phyloP scores from a whole-genome alignment of 768 basidiomycete species.

The Lepiota brunneoincarnata region DNA sequence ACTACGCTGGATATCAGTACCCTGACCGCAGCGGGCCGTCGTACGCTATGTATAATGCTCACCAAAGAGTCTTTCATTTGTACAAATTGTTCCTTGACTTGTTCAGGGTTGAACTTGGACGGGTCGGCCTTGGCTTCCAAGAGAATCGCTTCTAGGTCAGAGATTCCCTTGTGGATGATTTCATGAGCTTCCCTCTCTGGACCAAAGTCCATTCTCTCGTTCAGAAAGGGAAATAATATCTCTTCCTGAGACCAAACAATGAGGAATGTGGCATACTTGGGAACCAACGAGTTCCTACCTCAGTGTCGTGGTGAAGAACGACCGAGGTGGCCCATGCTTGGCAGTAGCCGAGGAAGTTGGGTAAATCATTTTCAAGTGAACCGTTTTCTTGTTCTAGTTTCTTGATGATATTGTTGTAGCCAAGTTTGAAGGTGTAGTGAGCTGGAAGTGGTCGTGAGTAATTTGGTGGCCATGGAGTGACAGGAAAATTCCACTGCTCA shows the following conservation, averaged over 20 bases:
- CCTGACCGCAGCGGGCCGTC: too few relatives aligned
- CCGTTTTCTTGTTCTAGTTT: neutral
- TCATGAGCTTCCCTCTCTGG: conserved; percentile 3
- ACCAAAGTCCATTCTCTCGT: conserved; percentile 10
- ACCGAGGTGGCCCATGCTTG: neutral
- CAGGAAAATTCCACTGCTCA: neutral
- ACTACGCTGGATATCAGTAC: neutral
- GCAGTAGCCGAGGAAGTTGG: conserved; percentile 6
- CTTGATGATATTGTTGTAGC: neutral
- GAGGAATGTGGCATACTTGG: neutral
- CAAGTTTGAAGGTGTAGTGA: conserved; percentile 7
- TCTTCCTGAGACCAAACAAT: neutral
- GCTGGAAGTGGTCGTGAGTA: neutral
- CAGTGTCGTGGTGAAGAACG: conserved; percentile 1
- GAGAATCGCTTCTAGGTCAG: conserved; percentile 1
- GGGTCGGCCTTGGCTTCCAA: neutral
- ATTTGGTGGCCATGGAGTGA: neutral
- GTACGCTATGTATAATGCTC: neutral
- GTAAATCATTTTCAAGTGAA: neutral
- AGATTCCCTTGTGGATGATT: neutral
- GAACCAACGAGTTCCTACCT: neutral
- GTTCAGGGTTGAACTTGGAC: neutral
- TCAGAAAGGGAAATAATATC: conserved; percentile 3
- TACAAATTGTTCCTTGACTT: neutral
- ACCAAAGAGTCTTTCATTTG: conserved; percentile 4